Percentiles rank a stretch among this genome's conserved stretches.
phyloP scores from a whole-genome alignment of 1,284 basidiomycete genomes.

The Ganoderma leucocontextum region DNA sequence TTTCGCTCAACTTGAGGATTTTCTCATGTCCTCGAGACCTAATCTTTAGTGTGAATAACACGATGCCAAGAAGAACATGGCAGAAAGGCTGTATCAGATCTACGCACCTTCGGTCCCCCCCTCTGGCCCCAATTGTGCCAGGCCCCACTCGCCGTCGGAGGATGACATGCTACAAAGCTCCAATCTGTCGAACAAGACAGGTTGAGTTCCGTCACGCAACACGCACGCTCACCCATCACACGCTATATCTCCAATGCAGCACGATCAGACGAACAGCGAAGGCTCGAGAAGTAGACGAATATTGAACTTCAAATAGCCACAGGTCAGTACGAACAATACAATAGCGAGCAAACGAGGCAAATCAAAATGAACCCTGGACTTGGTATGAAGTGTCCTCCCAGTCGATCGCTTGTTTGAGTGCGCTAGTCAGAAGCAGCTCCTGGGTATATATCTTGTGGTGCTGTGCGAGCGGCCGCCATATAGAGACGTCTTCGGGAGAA shows the following conservation, averaged over 20 bases:
- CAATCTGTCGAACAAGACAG: too few relatives aligned
- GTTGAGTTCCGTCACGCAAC: too few relatives aligned
- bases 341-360: too few relatives aligned
- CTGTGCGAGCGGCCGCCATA: slow-evolving; percentile 66
- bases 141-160: too few relatives aligned
- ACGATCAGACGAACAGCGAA: background rate
- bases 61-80: background rate
- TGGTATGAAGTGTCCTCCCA: slow-evolving; percentile 55
- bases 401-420: slow-evolving; percentile 70
- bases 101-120: background rate
- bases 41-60: too few relatives aligned
- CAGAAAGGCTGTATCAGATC: background rate
- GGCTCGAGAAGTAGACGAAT: background rate
- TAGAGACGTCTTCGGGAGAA: slow-evolving; percentile 61
- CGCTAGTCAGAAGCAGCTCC: slow-evolving; percentile 70
- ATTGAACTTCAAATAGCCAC: background rate
- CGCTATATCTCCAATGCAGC: background rate
- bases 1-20: too few relatives aligned
- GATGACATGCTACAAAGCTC: too few relatives aligned
- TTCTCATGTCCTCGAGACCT: too few relatives aligned
- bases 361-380: slow-evolving; percentile 32
- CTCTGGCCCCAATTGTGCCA: too few relatives aligned
- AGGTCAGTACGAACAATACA: background rate
- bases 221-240: background rate
- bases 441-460: slow-evolving; percentile 67